Conservation (phyloP, 2,329 filamentous ascomycete genomes). For the Ophiognomonia clavigignenti-juglandacearum region DNA sequence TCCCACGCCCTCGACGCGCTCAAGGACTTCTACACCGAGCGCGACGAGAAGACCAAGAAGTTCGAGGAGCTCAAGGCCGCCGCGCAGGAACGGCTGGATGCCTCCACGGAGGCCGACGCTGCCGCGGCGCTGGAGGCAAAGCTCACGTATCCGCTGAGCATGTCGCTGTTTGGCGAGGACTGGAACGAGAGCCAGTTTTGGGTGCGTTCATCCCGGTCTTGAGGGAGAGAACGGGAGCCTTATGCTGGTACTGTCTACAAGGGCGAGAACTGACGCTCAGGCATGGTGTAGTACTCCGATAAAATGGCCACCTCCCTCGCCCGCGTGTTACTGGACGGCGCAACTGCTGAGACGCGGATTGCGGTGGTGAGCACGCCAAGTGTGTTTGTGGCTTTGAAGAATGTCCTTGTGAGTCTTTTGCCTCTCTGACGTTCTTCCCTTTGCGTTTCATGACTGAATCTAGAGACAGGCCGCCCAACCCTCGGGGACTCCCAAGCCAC, state of each 20-base stretch:
- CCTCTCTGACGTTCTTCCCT: too few species aligned
- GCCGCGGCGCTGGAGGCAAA: slow-evolving; percentile 1
- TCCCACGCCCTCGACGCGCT: slow-evolving; percentile 63
- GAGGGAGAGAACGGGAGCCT: too few species aligned
- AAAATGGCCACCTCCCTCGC: slow-evolving; percentile 63
- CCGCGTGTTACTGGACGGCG: slow-evolving; percentile 58
- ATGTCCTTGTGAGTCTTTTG: slow-evolving; percentile 49
- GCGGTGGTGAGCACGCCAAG: slow-evolving; percentile 71
- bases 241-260: too few species aligned
- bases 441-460: too few species aligned
- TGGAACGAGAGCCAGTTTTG: slow-evolving; percentile 85
- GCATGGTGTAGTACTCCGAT: slow-evolving; percentile 60
- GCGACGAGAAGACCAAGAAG: slow-evolving; percentile 65
- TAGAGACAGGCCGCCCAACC: slow-evolving; percentile 14
- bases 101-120: neutral
- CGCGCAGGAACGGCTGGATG: neutral
- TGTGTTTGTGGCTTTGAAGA: slow-evolving; percentile 72
- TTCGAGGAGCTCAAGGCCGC: slow-evolving; percentile 43
- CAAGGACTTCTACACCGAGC: slow-evolving; percentile 68
- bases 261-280: too few species aligned
- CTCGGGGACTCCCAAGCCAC: slow-evolving; percentile 38
- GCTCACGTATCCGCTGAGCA: slow-evolving; percentile 37
- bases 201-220: too few species aligned
- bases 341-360: slow-evolving; percentile 53
- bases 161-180: slow-evolving; percentile 72